phyloP scores from a whole-genome alignment of 495 filamentous ascomycete species.

The Baudoinia panamericana region DNA sequence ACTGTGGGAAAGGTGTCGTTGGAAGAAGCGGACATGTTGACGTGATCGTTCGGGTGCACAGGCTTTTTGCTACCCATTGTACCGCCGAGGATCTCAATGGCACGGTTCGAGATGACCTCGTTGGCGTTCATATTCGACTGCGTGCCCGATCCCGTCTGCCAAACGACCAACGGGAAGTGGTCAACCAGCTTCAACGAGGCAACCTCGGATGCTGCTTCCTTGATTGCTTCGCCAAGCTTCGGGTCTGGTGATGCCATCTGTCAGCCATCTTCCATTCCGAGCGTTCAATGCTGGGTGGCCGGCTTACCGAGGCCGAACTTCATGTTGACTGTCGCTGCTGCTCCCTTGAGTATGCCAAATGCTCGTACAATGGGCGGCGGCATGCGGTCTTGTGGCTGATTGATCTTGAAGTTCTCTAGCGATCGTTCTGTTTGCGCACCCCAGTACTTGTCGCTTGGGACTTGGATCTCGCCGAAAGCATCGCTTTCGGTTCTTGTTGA shows the following conservation, averaged over 20 bases:
- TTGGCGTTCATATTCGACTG: conserved; percentile 99
- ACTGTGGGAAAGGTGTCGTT: conserved; percentile 99
- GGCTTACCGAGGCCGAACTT: conserved; percentile 77
- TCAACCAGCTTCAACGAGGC: conserved; percentile 86
- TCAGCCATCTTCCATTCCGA: background rate
- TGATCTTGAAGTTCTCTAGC: conserved; percentile 95
- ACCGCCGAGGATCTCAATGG: conserved; percentile 94
- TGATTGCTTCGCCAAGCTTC: conserved; percentile 81
- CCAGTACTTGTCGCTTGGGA: conserved; percentile 93
- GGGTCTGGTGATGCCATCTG: conserved; percentile 46
- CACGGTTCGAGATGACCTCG: conserved; percentile 98
- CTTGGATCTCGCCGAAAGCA: conserved; percentile 91
- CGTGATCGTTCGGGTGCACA: conserved; percentile 97
- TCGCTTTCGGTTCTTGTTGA: conserved; percentile 72
- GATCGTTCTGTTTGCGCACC: conserved; percentile 97
- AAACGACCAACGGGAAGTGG: conserved; percentile 97
- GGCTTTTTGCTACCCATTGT: conserved; percentile 93
- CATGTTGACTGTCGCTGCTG: conserved; percentile 93
- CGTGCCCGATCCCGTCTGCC: conserved; percentile 97
- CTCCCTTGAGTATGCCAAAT: conserved; percentile 95
- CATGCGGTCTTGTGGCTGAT: conserved; percentile 98
- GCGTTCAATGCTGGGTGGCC: background rate
- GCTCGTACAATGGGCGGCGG: conserved; percentile 80
- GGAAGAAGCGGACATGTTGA: conserved; percentile 96
- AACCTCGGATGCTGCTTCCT: conserved; percentile 88